phyloP scores from a whole-genome alignment of 306 rosid species.

The Comarum palustre region DNA sequence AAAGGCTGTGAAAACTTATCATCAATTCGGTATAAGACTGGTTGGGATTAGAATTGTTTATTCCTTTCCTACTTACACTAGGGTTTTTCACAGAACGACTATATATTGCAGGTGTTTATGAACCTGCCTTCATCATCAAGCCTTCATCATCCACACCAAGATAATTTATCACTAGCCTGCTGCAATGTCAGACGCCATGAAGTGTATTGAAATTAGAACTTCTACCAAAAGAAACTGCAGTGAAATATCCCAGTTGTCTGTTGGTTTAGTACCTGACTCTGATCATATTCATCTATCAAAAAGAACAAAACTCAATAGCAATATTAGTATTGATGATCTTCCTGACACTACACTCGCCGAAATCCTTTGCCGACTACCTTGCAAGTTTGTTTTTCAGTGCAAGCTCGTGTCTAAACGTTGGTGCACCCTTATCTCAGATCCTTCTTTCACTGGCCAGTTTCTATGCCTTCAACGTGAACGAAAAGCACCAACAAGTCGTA shows the following conservation, averaged over 20 bases:
- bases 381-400: neutral
- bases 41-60: too few species aligned
- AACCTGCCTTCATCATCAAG: too few species aligned
- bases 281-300: too few species aligned
- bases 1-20: too few species aligned
- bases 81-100: neutral
- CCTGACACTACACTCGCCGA: neutral
- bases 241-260: too few species aligned
- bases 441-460: neutral
- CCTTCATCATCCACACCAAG: neutral
- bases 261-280: too few species aligned
- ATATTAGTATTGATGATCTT: too few species aligned
- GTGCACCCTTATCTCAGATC: neutral
- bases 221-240: neutral
- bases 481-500: too few species aligned
- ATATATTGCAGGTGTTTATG: neutral
- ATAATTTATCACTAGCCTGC: too few species aligned
- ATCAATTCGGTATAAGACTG: neutral
- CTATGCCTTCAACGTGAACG: too few species aligned
- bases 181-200: neutral
- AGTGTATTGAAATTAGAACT: neutral
- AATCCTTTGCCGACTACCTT: neutral
- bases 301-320: too few species aligned
- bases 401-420: neutral
- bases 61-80: neutral